These are phyloP conservation scores for Trichocomaceae sp. DNA, from an alignment of 2,329 filamentous ascomycete genomes.

Conservation along the genomic window DNA sequence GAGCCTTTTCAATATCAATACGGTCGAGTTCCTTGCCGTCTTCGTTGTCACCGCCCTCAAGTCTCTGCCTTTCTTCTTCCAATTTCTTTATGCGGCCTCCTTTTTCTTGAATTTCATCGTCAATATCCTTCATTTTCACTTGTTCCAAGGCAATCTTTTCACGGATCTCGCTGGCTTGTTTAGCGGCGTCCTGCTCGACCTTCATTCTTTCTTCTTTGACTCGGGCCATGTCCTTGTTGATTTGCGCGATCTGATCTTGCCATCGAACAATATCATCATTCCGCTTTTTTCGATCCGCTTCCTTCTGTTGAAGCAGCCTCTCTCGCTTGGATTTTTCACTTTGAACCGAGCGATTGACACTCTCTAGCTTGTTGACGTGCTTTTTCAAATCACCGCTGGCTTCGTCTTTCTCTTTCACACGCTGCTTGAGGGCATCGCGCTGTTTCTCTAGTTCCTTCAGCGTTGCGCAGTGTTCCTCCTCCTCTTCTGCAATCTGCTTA, in stretches of 20 bases:
- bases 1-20: slow-evolving; percentile 44
- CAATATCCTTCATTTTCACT: slow-evolving; percentile 48
- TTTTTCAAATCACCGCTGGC: slow-evolving; percentile 77
- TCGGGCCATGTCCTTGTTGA: slow-evolving; percentile 45
- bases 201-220: slow-evolving; percentile 38
- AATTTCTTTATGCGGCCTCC: slow-evolving; percentile 55
- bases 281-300: slow-evolving; percentile 54
- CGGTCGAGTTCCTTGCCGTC: slow-evolving; percentile 47
- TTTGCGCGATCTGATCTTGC: slow-evolving; percentile 48
- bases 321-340: slow-evolving; percentile 74
- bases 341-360: slow-evolving; percentile 72
- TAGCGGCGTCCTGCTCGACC: slow-evolving; percentile 35
- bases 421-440: slow-evolving; percentile 68
- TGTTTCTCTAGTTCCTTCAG: slow-evolving; percentile 66
- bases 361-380: slow-evolving; percentile 71
- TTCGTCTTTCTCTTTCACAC: slow-evolving; percentile 84
- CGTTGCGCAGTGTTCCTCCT: slow-evolving; percentile 61
- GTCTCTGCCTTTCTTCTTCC: slow-evolving; percentile 51
- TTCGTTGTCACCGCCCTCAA: slow-evolving; percentile 43
- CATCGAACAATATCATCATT: slow-evolving; percentile 55
- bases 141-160: slow-evolving; percentile 42
- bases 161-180: slow-evolving; percentile 36
- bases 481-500: slow-evolving; percentile 59
- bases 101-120: slow-evolving; percentile 57
- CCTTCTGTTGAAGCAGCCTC: slow-evolving; percentile 53